These are phyloP conservation scores for Petrea volubilis DNA, from an alignment of 257 asterid species.

Conservation along the genomic window DNA sequence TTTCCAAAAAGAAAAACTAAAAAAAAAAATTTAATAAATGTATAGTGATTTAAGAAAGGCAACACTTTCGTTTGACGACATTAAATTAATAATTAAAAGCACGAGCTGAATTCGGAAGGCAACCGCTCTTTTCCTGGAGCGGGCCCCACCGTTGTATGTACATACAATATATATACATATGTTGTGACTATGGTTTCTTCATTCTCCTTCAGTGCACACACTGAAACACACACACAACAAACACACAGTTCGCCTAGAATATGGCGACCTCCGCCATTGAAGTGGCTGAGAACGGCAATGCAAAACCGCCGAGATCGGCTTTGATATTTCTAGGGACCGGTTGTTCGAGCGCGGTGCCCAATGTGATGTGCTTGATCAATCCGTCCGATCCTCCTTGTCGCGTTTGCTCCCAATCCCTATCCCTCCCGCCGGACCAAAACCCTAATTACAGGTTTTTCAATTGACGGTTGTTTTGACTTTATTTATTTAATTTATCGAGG, in stretches of 20 bases:
- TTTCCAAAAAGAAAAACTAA: background rate
- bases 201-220: background rate
- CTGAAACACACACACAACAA: background rate
- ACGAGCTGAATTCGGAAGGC: no score
- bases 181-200: background rate
- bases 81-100: background rate
- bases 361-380: constrained; percentile 76
- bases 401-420: constrained; percentile 69
- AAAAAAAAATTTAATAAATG: background rate
- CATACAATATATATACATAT: background rate
- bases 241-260: constrained; percentile 6
- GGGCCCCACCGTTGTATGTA: background rate
- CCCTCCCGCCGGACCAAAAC: constrained; percentile 73
- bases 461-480: background rate
- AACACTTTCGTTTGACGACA: no score
- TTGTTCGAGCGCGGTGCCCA: constrained; percentile 93
- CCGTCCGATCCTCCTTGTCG: constrained; percentile 88
- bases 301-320: constrained; percentile 52
- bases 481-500: background rate
- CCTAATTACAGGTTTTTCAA: constrained; percentile 81
- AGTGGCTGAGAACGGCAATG: constrained; percentile 51
- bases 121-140: background rate
- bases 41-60: no score
- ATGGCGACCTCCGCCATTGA: constrained; percentile 37
- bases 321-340: constrained; percentile 93